Evolutionary conservation across 2,329 filamentous ascomycete species (phyloP).

Genomic region (Aspergillus persii): DNA sequence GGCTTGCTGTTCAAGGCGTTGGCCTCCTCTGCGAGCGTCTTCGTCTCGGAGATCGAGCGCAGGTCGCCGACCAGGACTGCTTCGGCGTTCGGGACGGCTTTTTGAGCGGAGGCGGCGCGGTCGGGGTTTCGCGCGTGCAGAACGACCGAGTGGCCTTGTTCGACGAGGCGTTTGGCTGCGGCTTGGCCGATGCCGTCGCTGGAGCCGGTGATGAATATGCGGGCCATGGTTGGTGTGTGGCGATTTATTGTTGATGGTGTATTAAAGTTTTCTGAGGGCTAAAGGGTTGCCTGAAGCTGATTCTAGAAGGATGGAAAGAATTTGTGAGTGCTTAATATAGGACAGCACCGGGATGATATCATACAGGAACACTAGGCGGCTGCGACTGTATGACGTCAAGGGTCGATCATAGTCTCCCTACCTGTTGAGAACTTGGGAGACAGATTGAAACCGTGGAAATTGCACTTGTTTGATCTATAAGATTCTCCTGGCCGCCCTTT

Average conservation of each 20-base stretch:
- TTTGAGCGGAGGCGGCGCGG: conserved; percentile 50
- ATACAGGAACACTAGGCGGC: too few relatives aligned
- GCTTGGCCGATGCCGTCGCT: conserved; percentile 56
- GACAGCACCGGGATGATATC: too few relatives aligned
- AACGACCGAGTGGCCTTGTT: conserved; percentile 54
- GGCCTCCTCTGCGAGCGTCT: conserved; percentile 51
- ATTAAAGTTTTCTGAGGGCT: not conserved
- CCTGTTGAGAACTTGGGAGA: too few relatives aligned
- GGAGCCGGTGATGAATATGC: conserved; percentile 55
- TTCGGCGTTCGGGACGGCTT: conserved; percentile 51
- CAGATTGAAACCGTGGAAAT: too few relatives aligned
- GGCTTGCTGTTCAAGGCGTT: conserved; percentile 44
- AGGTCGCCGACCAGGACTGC: conserved; percentile 55
- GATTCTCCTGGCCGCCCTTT: too few relatives aligned
- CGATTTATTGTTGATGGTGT: too few relatives aligned
- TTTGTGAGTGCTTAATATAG: too few relatives aligned
- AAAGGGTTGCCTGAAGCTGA: too few relatives aligned
- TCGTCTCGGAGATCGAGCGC: conserved; percentile 50
- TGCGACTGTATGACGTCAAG: too few relatives aligned
- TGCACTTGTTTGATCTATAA: too few relatives aligned
- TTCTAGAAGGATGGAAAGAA: too few relatives aligned
- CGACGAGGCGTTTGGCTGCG: conserved; percentile 50
- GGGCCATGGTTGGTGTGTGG: not conserved
- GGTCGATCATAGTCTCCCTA: too few relatives aligned
- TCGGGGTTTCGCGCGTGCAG: conserved; percentile 58